Percentiles rank a stretch among this genome's conserved stretches.
Evolutionary conservation across 345 rosid genomes (phyloP).

Genomic region (Hypericum androsaemum): DNA sequence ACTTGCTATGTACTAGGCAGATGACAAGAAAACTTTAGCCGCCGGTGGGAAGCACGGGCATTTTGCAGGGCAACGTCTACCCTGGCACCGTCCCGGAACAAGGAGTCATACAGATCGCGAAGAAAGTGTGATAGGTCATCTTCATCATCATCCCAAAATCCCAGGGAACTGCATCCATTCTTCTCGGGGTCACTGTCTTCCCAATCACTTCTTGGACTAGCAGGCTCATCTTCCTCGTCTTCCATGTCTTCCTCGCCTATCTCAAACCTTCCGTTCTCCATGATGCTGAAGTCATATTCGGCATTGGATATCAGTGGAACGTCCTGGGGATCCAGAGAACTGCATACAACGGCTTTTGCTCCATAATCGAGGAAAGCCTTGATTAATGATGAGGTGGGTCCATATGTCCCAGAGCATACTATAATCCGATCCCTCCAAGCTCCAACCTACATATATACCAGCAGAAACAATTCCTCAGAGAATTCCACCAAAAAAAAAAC

Average conservation of each 20-base stretch:
- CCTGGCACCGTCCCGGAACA: constrained; percentile 60
- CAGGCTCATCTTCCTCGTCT: constrained; percentile 53
- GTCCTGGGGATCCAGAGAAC: constrained; percentile 62
- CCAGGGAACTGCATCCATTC: constrained; percentile 19
- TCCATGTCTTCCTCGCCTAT: constrained; percentile 87
- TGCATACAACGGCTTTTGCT: constrained; percentile 76
- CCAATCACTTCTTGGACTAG: constrained; percentile 82
- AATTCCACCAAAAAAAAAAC: constrained; percentile 2
- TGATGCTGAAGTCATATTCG: constrained; percentile 33
- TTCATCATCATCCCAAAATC: constrained; percentile 71
- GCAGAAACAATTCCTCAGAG: constrained; percentile 3
- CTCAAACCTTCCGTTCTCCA: constrained; percentile 77
- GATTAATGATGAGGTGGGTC: constrained; percentile 51
- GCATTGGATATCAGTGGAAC: constrained; percentile 41
- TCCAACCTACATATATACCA: constrained; percentile 48
- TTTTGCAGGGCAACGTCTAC: constrained; percentile 61
- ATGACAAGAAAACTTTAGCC: constrained; percentile 71
- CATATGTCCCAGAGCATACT: constrained; percentile 72
- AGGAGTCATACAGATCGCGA: constrained; percentile 50
- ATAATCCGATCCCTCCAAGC: constrained; percentile 98
- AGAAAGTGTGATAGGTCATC: constrained; percentile 64
- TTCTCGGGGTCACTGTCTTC: constrained; percentile 80
- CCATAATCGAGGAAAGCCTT: constrained; percentile 76
- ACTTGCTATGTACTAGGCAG: constrained; percentile 42
- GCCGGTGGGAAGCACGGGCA: constrained; percentile 60